Evolutionary conservation across 768 basidiomycete species (phyloP).

Genomic region (Ramaria sp.): DNA sequence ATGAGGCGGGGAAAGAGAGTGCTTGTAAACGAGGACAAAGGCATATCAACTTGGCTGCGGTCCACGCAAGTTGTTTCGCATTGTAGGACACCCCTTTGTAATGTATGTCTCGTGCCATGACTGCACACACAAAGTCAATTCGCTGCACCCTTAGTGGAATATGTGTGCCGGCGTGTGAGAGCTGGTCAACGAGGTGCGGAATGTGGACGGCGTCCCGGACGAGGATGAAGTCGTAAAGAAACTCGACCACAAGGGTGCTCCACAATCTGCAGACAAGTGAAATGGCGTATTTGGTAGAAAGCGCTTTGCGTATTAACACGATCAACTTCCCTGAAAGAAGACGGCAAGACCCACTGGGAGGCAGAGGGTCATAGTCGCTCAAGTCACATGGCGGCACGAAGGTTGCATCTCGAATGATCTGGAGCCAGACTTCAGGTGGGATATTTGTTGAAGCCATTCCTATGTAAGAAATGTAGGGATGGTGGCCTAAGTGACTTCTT

Average conservation of each 20-base stretch:
- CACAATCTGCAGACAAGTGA: background rate
- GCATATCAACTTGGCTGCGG: background rate
- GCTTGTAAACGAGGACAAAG: background rate
- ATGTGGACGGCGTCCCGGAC: background rate
- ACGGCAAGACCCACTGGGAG: background rate
- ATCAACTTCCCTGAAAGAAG: background rate
- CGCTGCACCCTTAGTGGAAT: background rate
- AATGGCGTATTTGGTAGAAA: background rate
- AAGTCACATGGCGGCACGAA: background rate
- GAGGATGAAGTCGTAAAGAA: background rate
- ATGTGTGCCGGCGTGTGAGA: background rate
- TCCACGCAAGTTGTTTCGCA: background rate
- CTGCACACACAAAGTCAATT: background rate
- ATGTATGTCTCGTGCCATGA: background rate
- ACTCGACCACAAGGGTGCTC: background rate
- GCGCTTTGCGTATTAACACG: background rate
- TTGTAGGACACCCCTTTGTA: background rate
- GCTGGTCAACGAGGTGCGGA: background rate
- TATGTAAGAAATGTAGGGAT: too few species aligned
- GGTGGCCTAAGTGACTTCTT: too few species aligned
- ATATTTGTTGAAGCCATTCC: background rate
- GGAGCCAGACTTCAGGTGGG: constrained; percentile 4
- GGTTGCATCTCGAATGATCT: constrained; percentile 5
- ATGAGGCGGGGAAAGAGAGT: background rate
- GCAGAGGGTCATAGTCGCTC: background rate